These are phyloP conservation scores for Darksidea phi DNA, from an alignment of 495 filamentous ascomycete genomes.

Conservation along the genomic window DNA sequence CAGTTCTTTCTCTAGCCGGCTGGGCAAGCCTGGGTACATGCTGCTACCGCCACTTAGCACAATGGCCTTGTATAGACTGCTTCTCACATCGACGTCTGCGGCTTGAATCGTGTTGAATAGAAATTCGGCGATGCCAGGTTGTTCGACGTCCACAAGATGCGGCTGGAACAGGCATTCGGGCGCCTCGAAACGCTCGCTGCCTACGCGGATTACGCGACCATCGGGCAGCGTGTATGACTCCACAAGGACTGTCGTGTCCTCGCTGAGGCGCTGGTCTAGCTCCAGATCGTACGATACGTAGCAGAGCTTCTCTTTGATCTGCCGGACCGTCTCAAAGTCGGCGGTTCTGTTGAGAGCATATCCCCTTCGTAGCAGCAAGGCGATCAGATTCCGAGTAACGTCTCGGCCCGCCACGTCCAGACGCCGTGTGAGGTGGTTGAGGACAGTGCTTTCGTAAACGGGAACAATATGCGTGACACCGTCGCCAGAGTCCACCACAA, in stretches of 20 bases:
- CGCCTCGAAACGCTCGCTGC: slow-evolving; percentile 95
- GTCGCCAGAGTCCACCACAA: slow-evolving; percentile 96
- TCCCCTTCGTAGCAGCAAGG: slow-evolving; percentile 87
- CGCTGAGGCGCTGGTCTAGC: slow-evolving; percentile 89
- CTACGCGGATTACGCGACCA: slow-evolving; percentile 91
- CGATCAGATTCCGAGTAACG: slow-evolving; percentile 95
- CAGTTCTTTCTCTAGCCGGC: slow-evolving; percentile 93
- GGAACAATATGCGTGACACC: slow-evolving; percentile 98
- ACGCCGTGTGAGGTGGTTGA: slow-evolving; percentile 92
- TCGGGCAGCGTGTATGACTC: slow-evolving; percentile 97
- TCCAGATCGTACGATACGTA: slow-evolving; percentile 99
- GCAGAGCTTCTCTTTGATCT: slow-evolving; percentile 96
- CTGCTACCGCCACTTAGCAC: slow-evolving; percentile 93
- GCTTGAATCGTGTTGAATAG: slow-evolving; percentile 97
- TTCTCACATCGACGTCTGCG: slow-evolving; percentile 91
- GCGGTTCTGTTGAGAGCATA: slow-evolving; percentile 98
- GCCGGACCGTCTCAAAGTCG: slow-evolving; percentile 97
- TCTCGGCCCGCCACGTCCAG: slow-evolving; percentile 96
- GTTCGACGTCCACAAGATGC: slow-evolving; percentile 95
- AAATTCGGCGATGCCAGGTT: slow-evolving; percentile 93
- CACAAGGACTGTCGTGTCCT: slow-evolving; percentile 96
- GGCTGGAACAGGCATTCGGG: slow-evolving; percentile 99
- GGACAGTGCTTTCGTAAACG: slow-evolving; percentile 93
- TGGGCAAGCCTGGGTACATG: slow-evolving; percentile 98
- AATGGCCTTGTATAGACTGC: slow-evolving; percentile 92